Conservation (phyloP, 2,329 filamentous ascomycete species). For the Talaromyces sp. region DNA sequence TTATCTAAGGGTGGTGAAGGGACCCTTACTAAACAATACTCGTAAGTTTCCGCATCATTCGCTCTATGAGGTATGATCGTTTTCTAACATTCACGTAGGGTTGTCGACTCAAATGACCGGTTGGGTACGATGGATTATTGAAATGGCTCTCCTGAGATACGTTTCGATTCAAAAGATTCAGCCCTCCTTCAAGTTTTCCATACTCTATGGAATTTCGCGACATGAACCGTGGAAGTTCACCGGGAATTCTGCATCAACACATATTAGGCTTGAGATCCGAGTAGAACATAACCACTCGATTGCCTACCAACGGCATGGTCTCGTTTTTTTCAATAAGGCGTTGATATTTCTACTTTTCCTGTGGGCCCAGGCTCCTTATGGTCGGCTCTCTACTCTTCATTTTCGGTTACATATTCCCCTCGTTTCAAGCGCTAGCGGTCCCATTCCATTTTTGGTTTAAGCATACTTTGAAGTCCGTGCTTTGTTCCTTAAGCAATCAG, state of each 20-base stretch:
- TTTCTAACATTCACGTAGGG: slow-evolving; percentile 32
- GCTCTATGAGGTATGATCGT: not conserved
- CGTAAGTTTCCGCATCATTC: slow-evolving; percentile 63
- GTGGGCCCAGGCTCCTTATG: not conserved
- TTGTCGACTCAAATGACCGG: slow-evolving; percentile 49
- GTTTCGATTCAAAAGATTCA: not conserved
- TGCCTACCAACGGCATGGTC: too few relatives aligned
- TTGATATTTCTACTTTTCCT: slow-evolving; percentile 1
- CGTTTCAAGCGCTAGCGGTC: slow-evolving; percentile 16
- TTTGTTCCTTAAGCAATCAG: not conserved
- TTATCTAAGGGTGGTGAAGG: slow-evolving; percentile 94
- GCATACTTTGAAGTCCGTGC: not conserved
- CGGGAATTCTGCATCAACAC: too few relatives aligned
- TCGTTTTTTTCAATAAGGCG: not conserved
- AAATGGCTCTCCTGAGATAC: slow-evolving; percentile 6
- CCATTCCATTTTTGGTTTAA: slow-evolving; percentile 4
- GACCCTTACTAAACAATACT: slow-evolving; percentile 86
- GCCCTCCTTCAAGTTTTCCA: too few relatives aligned
- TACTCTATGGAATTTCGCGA: too few relatives aligned
- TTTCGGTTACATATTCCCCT: slow-evolving; percentile 18
- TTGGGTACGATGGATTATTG: slow-evolving; percentile 42
- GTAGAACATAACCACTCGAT: too few relatives aligned
- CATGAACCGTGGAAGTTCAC: too few relatives aligned
- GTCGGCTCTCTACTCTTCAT: slow-evolving; percentile 6
- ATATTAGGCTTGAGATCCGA: not conserved